phyloP scores from a whole-genome alignment of 306 rosid species.

The Dalbergia cultrata region DNA sequence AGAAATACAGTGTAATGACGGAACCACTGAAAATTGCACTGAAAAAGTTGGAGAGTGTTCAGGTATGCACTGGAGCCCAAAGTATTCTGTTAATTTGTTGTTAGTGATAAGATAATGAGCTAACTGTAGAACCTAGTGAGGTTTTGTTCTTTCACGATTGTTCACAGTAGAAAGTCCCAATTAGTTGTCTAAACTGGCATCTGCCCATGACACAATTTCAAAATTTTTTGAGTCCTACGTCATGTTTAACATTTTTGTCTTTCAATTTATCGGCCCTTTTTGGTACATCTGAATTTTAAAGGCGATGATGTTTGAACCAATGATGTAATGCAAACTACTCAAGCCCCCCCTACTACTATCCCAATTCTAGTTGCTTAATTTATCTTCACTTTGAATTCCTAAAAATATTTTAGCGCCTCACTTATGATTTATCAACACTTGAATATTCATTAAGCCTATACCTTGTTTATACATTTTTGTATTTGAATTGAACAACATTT shows the following conservation, averaged over 20 bases:
- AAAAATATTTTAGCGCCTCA: slow-evolving; percentile 4
- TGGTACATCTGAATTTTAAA: too few relatives aligned
- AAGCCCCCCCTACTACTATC: too few relatives aligned
- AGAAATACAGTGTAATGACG: slow-evolving; percentile 64
- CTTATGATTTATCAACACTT: not conserved
- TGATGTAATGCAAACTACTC: too few relatives aligned
- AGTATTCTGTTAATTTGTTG: slow-evolving; percentile 14
- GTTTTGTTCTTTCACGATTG: not conserved
- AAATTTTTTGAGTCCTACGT: not conserved
- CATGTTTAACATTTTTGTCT: not conserved
- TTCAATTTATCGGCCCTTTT: not conserved
- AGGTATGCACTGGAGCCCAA: slow-evolving; percentile 58
- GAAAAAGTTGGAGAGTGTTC: slow-evolving; percentile 73
- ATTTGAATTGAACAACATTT: not conserved
- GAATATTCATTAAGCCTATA: slow-evolving; percentile 1
- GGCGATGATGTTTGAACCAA: too few relatives aligned
- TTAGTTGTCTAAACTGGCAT: slow-evolving; percentile 22
- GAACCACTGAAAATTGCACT: slow-evolving; percentile 73
- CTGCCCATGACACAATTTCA: slow-evolving; percentile 5
- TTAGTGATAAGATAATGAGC: slow-evolving; percentile 25
- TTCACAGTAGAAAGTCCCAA: not conserved
- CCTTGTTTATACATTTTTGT: not conserved
- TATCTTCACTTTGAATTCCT: not conserved
- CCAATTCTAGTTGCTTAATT: too few relatives aligned
- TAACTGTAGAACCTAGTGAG: slow-evolving; percentile 4